Percentiles rank a stretch among this genome's conserved stretches.
phyloP scores from a whole-genome alignment of 768 basidiomycete species.

The Lactarius sp. region DNA sequence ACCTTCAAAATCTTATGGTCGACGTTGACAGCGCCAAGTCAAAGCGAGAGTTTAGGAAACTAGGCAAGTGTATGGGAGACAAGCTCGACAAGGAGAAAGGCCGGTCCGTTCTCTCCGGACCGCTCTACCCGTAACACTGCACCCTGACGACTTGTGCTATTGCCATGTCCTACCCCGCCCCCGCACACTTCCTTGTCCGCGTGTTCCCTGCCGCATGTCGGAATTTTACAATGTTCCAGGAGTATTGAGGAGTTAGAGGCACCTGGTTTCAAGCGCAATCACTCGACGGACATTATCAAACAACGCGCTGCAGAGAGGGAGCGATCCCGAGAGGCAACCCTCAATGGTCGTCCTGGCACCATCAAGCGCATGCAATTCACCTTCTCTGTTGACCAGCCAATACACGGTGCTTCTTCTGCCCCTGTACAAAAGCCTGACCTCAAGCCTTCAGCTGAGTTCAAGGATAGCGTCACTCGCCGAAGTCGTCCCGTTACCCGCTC shows the following conservation, averaged over 20 bases:
- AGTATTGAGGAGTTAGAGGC: slow-evolving; percentile 82
- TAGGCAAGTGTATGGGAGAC: slow-evolving; percentile 85
- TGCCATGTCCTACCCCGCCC: not conserved
- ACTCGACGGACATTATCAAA: slow-evolving; percentile 73
- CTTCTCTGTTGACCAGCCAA: slow-evolving; percentile 74
- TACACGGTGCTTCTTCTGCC: slow-evolving; percentile 40
- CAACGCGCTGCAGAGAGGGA: slow-evolving; percentile 80
- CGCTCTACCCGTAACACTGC: slow-evolving; percentile 13
- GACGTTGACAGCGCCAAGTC: slow-evolving; percentile 85
- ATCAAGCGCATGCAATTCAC: slow-evolving; percentile 91
- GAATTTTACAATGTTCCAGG: slow-evolving; percentile 35
- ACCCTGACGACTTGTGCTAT: not conserved
- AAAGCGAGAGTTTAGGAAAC: slow-evolving; percentile 86
- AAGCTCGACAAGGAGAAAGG: slow-evolving; percentile 92
- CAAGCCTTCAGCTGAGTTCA: slow-evolving; percentile 64
- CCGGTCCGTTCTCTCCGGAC: slow-evolving; percentile 47
- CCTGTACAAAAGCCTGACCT: slow-evolving; percentile 61
- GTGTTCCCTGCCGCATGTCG: no score
- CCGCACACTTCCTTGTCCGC: no score
- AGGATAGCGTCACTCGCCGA: slow-evolving; percentile 41
- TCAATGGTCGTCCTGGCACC: slow-evolving; percentile 59
- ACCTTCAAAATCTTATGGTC: slow-evolving; percentile 87
- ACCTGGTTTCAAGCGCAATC: slow-evolving; percentile 74
- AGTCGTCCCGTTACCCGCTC: slow-evolving; percentile 39
- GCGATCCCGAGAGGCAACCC: slow-evolving; percentile 61